phyloP scores from a whole-genome alignment of 2,329 filamentous ascomycete genomes.

The Pseudocercospora musae region DNA sequence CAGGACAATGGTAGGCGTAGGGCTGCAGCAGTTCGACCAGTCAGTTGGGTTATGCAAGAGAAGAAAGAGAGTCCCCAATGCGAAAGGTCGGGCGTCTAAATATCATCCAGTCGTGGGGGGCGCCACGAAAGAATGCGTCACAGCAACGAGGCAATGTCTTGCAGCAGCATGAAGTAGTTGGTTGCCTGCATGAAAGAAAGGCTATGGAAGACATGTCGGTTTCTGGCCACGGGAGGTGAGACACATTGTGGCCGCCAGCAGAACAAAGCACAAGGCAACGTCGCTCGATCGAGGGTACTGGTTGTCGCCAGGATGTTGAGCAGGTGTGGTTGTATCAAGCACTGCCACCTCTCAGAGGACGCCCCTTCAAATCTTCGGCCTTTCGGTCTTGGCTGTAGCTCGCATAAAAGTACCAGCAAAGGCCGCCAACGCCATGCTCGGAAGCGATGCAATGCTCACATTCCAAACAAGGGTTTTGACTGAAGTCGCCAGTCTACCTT shows the following conservation, averaged over 20 bases:
- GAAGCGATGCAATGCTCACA: background rate
- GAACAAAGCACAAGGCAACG: background rate
- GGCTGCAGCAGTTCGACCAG: constrained; percentile 11
- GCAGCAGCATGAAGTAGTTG: background rate
- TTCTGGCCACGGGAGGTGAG: background rate
- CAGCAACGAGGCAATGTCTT: background rate
- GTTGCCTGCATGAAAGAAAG: background rate
- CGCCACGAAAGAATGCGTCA: background rate
- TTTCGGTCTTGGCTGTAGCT: background rate
- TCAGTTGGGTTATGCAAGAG: background rate
- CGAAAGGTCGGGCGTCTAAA: constrained; percentile 3
- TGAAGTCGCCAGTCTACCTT: background rate
- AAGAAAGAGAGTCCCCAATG: background rate
- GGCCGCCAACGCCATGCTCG: background rate
- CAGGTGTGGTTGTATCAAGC: background rate
- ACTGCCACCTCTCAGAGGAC: constrained; percentile 1
- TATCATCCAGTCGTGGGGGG: constrained; percentile 5
- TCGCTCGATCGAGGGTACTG: background rate
- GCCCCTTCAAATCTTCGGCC: background rate
- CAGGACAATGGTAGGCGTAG: background rate
- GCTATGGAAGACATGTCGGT: background rate
- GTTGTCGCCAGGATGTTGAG: background rate
- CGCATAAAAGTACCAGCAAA: background rate
- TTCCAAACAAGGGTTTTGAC: background rate
- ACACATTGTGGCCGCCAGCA: background rate